Base-by-base conservation (phyloP, 805 yeast species). In the Pichia heedii region DNA sequence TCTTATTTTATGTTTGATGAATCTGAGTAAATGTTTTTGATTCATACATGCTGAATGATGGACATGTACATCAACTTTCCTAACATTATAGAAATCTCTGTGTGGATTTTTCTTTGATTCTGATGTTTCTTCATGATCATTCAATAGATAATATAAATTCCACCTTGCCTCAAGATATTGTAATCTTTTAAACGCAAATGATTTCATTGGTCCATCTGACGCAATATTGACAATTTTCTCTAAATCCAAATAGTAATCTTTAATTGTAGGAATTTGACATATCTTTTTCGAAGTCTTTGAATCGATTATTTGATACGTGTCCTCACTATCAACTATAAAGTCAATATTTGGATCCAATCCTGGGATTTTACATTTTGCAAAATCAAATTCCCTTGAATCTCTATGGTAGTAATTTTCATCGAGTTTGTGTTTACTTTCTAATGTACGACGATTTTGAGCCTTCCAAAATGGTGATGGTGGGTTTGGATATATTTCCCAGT, bases 31-130 rank as follows among this genome's bases (percentile, higher is more conserved):
- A 67, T 93, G 99, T 65, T 93, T 93, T 66, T 93, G 98, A 58
- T 94, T 94, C 97, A 94, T 94, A 63, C 97, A 89, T 11, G 99
- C 99, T 10, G 96, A 85, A 62, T 94, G 98, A 62, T 93, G 99
- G 54, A 93, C 96, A 71, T 93, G 99, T 18, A 97, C 93, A 60
- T 90, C 98, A 33, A 93, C 97, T 61, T 90, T 90, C 67, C 97
- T 78, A 36, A 88, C 96, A 57, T 90, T 90, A 67, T 90, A 90
- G 59, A 90, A 93, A 63, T 90, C 99, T 62, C 99, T 79, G 61
- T 93, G 99, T 5, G 97, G 97, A 52, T 89, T 89, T 47, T 79
- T 77, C 64, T 93, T 93, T 10, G 95, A 81, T 50, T 85, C 93
- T 16, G 89, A 79, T 18, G 82, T 83, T 62, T 93, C 99, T 57